Evolutionary conservation across 2,329 filamentous ascomycete species (phyloP).

Genomic region (Coniochaeta sp.): DNA sequence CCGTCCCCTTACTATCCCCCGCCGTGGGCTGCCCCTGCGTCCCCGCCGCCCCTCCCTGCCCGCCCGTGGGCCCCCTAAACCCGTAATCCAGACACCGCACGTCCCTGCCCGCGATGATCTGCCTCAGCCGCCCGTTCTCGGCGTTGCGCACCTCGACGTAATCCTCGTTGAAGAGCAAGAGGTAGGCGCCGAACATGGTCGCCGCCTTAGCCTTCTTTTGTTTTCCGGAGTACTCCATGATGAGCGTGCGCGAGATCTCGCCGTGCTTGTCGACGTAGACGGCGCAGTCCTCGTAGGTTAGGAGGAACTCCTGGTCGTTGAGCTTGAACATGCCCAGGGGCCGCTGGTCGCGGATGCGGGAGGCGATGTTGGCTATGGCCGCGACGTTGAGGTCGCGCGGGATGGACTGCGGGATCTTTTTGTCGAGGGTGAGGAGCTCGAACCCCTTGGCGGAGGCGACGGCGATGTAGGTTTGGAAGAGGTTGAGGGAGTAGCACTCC

Average conservation of each 20-base stretch:
- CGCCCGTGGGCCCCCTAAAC: constrained; percentile 53
- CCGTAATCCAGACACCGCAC: constrained; percentile 88
- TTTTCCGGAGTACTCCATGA: constrained; percentile 98
- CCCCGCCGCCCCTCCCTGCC: constrained; percentile 12
- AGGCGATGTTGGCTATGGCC: constrained; percentile 77
- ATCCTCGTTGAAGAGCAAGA: constrained; percentile 89
- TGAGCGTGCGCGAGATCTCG: constrained; percentile 85
- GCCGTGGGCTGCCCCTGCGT: constrained; percentile 10
- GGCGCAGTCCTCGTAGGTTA: constrained; percentile 91
- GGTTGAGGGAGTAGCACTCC: constrained; percentile 90
- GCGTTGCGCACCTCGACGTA: constrained; percentile 97
- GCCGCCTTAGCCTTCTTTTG: constrained; percentile 70
- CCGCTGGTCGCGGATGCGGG: constrained; percentile 72
- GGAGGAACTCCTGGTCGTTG: constrained; percentile 83
- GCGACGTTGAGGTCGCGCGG: constrained; percentile 70
- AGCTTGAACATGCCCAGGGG: constrained; percentile 96
- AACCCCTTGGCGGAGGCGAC: constrained; percentile 89
- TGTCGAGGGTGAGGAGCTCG: constrained; percentile 93
- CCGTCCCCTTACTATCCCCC: constrained; percentile 58
- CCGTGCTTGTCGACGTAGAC: constrained; percentile 98
- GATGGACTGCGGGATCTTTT: constrained; percentile 91
- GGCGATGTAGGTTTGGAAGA: constrained; percentile 91
- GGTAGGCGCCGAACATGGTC: constrained; percentile 84
- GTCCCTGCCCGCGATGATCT: constrained; percentile 89
- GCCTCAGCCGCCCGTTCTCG: constrained; percentile 85